Evolutionary conservation across 306 rosid genomes (phyloP), one percentile per base, ranked within the genome.

Genomic region (Trifolium fragiferum): DNA sequence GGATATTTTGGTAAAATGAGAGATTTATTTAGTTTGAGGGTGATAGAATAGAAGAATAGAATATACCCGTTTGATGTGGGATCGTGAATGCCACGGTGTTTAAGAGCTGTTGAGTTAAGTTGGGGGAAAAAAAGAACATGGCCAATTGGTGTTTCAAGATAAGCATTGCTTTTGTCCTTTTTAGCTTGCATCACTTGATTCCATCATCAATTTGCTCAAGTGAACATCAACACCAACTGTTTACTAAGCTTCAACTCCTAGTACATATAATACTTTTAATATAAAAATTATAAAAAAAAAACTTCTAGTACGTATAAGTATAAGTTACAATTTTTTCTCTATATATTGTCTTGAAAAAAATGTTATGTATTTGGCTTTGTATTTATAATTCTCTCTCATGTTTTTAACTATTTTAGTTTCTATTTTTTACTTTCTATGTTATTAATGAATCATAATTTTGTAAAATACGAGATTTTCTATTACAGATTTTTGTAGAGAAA

Each of bases 41-140:
- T 14, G 16, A 30, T 63, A 33, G 83, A 25, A n/a, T n/a, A n/a
- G n/a, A n/a, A 25, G 27, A 86, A 83, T 72, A 75, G 27, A 65
- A 40, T 83, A 33, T 70, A 20, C 14, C 0, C 7, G 0, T 49
- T 44, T 35, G 59, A 54, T 43, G 40, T 64, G 73, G 69, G 69
- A 77, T 21, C 70, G 82, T 76, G 58, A 76, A 81, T 79, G 87
- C 90, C 94, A 87, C 85, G 89, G 80, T 91, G 94, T 77, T 4
- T 0, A 23, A 51, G 87, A 80, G 89, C 76, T 82, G 86, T 81
- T 80, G 18, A 20, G 51, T 59, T 59, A 21, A 16, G 68, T 63
- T 63, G 73, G 25, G 68, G 72, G 68, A 66, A 11, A 27, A 64
- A 76, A 16, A 50, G 44, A 49, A 23, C n/a, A 14, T 30, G 71